Percentiles rank a stretch among this genome's conserved stretches.
These are phyloP conservation scores for Rubus idaeus DNA, from an alignment of 306 rosid genomes.

Conservation along the genomic window DNA sequence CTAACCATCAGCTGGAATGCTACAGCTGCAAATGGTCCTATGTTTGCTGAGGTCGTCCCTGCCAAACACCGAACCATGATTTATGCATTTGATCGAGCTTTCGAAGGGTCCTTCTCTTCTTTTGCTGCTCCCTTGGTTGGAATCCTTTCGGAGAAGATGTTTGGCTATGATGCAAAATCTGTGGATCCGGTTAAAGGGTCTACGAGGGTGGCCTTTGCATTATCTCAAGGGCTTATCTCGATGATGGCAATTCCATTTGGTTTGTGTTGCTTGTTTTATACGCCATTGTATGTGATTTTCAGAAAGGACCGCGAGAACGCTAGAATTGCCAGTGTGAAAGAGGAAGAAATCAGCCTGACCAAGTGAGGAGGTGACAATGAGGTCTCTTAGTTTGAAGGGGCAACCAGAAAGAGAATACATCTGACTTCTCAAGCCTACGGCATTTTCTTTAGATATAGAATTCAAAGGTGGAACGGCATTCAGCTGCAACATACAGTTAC, in stretches of 20 bases:
- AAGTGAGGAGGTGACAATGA: background rate
- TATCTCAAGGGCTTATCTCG: slow-evolving; percentile 85
- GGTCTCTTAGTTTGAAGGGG: background rate
- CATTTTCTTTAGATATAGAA: slow-evolving; percentile 7
- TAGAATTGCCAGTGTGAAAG: slow-evolving; percentile 47
- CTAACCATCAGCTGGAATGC: slow-evolving; percentile 88
- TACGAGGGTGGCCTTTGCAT: slow-evolving; percentile 69
- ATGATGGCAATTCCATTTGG: slow-evolving; percentile 93
- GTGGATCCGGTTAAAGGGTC: slow-evolving; percentile 71
- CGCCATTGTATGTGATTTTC: slow-evolving; percentile 67
- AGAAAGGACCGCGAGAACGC: slow-evolving; percentile 76
- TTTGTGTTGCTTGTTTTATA: slow-evolving; percentile 83
- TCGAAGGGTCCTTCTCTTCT: slow-evolving; percentile 90
- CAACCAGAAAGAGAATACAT: background rate
- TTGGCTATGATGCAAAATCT: slow-evolving; percentile 75
- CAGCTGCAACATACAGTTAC: slow-evolving; percentile 1
- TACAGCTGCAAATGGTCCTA: slow-evolving; percentile 83
- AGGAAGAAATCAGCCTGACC: slow-evolving; percentile 47
- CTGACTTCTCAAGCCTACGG: background rate
- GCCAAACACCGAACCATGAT: slow-evolving; percentile 89
- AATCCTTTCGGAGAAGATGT: slow-evolving; percentile 81
- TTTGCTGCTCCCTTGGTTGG: slow-evolving; percentile 98
- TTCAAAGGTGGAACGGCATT: background rate
- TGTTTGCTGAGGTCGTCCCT: slow-evolving; percentile 96
- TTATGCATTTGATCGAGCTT: slow-evolving; percentile 96